phyloP scores from a whole-genome alignment of 2,329 filamentous ascomycete genomes.

The Capronia americana region DNA sequence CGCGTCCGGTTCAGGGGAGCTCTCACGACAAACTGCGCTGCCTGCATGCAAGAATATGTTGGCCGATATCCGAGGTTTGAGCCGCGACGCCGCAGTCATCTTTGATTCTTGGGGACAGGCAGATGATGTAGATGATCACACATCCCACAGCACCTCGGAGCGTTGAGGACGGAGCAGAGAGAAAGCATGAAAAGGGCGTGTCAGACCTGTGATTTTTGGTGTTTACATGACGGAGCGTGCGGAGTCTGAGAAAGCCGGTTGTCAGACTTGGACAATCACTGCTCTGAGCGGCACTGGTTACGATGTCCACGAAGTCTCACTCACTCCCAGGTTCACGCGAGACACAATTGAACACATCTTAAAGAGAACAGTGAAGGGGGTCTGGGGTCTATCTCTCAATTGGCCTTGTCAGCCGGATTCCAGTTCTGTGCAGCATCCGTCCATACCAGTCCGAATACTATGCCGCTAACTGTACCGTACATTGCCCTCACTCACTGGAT shows the following conservation, averaged over 20 bases:
- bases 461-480: background rate
- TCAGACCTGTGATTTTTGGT: background rate
- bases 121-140: too few relatives aligned
- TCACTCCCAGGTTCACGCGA: background rate
- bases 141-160: too few relatives aligned
- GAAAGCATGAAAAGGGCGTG: too few relatives aligned
- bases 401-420: background rate
- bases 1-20: background rate
- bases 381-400: background rate
- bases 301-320: background rate
- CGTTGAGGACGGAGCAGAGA: too few relatives aligned
- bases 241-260: background rate
- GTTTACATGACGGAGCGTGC: background rate
- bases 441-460: background rate
- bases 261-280: background rate
- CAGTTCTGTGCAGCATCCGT: background rate
- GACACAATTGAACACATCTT: background rate
- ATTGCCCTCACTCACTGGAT: background rate
- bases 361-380: background rate
- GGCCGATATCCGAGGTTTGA: constrained; percentile 19
- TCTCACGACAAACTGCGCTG: constrained; percentile 8
- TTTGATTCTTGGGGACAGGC: background rate
- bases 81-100: background rate
- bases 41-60: constrained; percentile 30
- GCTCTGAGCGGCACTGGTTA: background rate